Conservation (phyloP, 352 stramenopile genomes). For the Blastocystis hominis region DNA sequence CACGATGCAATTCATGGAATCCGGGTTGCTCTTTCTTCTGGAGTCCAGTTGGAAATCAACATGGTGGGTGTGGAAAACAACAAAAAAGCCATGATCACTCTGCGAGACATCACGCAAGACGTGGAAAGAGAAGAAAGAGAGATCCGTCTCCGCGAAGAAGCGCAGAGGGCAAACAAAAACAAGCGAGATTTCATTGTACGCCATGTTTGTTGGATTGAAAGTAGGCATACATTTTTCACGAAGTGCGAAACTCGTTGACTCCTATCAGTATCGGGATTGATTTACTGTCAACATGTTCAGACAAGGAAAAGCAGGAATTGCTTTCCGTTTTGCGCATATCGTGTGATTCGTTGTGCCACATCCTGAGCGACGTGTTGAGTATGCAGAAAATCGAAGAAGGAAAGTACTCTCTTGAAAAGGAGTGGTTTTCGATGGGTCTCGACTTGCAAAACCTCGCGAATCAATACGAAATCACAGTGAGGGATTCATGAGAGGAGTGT, state of each 20-base stretch:
- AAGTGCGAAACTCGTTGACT: constrained; percentile 12
- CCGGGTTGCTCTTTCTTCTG: neutral
- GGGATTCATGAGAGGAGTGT: neutral
- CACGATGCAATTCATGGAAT: neutral
- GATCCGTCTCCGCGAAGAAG: neutral
- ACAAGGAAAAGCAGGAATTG: neutral
- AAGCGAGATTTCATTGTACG: constrained; percentile 8
- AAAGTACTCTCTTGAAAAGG: neutral
- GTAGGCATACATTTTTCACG: constrained; percentile 13
- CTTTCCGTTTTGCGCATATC: neutral
- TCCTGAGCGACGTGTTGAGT: neutral
- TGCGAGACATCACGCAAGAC: constrained; percentile 3
- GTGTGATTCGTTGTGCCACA: neutral
- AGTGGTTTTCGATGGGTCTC: neutral
- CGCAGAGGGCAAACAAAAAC: neutral
- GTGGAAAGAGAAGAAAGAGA: neutral
- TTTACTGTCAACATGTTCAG: neutral
- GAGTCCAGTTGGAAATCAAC: neutral
- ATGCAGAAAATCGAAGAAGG: constrained; percentile 20
- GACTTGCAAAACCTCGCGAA: neutral
- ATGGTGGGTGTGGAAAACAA: neutral
- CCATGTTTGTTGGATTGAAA: neutral
- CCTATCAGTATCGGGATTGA: constrained; percentile 7
- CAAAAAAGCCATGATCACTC: neutral
- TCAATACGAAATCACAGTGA: neutral